These are phyloP conservation scores for Polytrichum formosum DNA, from an alignment of 225 moss, liverwort and hornwort species.

Conservation along the genomic window DNA sequence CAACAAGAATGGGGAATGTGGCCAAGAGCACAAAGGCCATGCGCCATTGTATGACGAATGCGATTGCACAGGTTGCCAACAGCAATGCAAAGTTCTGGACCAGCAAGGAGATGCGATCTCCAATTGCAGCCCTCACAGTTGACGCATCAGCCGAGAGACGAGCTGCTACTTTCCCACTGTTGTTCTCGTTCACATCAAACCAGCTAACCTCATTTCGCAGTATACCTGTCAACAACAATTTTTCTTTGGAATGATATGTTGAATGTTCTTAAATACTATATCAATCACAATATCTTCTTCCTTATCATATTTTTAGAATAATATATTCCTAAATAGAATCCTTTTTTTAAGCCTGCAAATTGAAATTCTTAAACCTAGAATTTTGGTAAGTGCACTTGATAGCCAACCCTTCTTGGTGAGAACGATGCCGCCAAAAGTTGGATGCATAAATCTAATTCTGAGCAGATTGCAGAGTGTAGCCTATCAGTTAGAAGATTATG, in stretches of 20 bases:
- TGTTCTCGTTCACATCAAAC: conserved; percentile 17
- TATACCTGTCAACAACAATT: conserved; percentile 11
- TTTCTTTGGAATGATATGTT: no score
- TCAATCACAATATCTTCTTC: no score
- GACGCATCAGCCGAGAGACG: conserved; percentile 17
- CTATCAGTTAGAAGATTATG: not conserved
- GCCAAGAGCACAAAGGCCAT: conserved; percentile 18
- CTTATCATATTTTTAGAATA: no score
- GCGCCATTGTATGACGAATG: conserved; percentile 10
- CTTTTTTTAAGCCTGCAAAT: no score
- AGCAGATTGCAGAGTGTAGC: no score
- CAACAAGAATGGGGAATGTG: conserved; percentile 13
- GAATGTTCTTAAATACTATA: no score
- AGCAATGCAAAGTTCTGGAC: conserved; percentile 20
- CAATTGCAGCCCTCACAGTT: conserved; percentile 18
- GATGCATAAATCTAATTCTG: no score
- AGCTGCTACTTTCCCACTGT: conserved; percentile 13
- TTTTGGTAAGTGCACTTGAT: no score
- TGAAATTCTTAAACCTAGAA: no score
- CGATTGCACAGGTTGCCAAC: conserved; percentile 6
- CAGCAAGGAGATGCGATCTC: conserved; percentile 13
- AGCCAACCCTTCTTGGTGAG: no score
- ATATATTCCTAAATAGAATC: no score
- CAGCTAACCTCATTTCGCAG: conserved; percentile 23
- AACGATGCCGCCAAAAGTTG: no score